phyloP scores from a whole-genome alignment of 176 grass and related monocot species.

The Puya raimondii region DNA sequence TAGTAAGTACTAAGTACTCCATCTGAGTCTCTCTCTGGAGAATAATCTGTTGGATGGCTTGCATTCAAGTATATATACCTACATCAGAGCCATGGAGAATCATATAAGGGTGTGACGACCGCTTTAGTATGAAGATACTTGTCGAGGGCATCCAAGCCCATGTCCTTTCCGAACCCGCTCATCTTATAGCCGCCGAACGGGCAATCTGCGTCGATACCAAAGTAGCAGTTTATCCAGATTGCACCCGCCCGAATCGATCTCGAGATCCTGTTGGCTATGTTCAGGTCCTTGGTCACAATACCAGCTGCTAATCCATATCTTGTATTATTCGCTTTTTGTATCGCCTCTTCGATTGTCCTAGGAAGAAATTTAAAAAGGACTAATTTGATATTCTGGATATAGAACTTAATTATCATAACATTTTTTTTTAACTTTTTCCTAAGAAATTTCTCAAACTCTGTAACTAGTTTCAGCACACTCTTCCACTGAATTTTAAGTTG shows the following conservation, averaged over 20 bases:
- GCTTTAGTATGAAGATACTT: constrained; percentile 70
- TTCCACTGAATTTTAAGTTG: too few species aligned
- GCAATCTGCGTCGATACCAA: constrained; percentile 35
- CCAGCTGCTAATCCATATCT: constrained; percentile 66
- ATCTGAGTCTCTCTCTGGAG: too few species aligned
- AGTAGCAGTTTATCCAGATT: constrained; percentile 78
- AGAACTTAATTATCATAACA: too few species aligned
- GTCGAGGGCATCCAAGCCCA: constrained; percentile 60
- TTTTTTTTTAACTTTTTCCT: too few species aligned
- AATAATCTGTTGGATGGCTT: too few species aligned
- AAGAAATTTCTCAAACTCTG: too few species aligned
- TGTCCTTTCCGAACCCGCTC: constrained; percentile 75
- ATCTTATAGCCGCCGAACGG: constrained; percentile 78
- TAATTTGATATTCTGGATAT: neutral
- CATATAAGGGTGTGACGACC: constrained; percentile 53
- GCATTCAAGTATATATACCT: neutral
- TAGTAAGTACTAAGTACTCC: too few species aligned
- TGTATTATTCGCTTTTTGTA: constrained; percentile 70
- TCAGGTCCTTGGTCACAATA: constrained; percentile 63
- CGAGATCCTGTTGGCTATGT: constrained; percentile 43
- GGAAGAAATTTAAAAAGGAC: neutral
- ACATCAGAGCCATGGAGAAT: constrained; percentile 64
- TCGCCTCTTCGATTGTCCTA: constrained; percentile 71
- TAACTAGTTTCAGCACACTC: too few species aligned
- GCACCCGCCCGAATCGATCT: constrained; percentile 45